Evolutionary conservation across 352 stramenopile species (phyloP), one percentile per base, ranked within the genome.

Genomic region (Peronospora belbahrii): DNA sequence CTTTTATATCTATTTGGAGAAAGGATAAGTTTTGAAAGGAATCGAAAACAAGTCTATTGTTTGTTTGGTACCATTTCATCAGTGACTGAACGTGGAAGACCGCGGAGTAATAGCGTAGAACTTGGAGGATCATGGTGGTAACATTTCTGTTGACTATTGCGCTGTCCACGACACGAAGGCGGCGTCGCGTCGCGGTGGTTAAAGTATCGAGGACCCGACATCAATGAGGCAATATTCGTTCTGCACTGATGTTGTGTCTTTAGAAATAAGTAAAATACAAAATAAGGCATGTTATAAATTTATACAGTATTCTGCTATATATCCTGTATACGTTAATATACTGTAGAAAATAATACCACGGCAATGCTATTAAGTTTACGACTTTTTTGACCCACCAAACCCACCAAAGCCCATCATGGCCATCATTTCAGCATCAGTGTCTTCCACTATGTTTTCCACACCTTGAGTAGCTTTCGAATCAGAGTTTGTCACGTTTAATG

Each of bases 401-500:
- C 83, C 82, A 1, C 67, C 70, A 43, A 96, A 95, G 22, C 86
- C 86, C 87, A 96, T 96, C 75, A 95, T 85, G 14, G 84, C 81
- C 77, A 90, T 91, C 83, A 96, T 95, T 24, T 77, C 81, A 4
- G 76, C 75, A 19, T 95, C 82, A 19, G 61, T 2, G 24, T 28
- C 34, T 42, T 59, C 41, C 11, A 30, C 7, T 35, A 45, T 54
- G 38, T 61, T 65, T 3, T 65, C 53, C 39, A 25, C 18, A 4
- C 19, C 22, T 2, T 18, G n/a, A n/a, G n/a, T n/a, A n/a, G n/a
- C n/a, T n/a, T n/a, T n/a, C n/a, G n/a, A n/a, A n/a, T n/a, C n/a
- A n/a, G n/a, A n/a, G n/a, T n/a, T n/a, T n/a, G n/a, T n/a, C n/a
- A n/a, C n/a, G n/a, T n/a, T 40, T 19, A 18, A 45, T 18, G 10